Evolutionary conservation across 2,329 filamentous ascomycete species (phyloP).

Genomic region (Ophiostoma tasmaniense): DNA sequence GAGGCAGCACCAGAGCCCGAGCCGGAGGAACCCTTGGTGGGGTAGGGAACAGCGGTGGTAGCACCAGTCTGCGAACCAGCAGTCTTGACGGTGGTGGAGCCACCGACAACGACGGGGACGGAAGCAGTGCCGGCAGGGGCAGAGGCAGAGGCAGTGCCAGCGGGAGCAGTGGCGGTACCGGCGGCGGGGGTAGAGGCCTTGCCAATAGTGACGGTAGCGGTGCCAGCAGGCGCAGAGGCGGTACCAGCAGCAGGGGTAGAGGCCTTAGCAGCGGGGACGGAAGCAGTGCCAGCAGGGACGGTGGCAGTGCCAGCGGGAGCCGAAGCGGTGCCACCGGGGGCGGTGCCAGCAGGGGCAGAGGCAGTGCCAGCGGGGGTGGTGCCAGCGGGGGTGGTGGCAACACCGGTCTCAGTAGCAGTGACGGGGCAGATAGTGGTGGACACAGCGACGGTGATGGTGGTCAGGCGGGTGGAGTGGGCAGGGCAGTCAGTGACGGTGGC

Average conservation of each 20-base stretch:
- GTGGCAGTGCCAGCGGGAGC: conserved; percentile 20
- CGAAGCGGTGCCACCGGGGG: background rate
- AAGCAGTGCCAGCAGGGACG: background rate
- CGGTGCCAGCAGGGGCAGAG: background rate
- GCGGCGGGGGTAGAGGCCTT: background rate
- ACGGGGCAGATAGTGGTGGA: conserved; percentile 55
- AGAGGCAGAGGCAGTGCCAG: background rate
- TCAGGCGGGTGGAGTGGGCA: conserved; percentile 36
- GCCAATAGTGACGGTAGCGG: too few relatives aligned
- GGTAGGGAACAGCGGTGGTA: background rate
- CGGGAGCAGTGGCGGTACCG: background rate
- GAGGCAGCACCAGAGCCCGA: background rate
- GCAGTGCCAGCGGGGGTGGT: conserved; percentile 44
- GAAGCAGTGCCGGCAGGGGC: conserved; percentile 21
- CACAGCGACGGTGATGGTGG: conserved; percentile 44
- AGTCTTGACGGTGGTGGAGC: background rate
- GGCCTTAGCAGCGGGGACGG: background rate
- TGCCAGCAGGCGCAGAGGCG: background rate
- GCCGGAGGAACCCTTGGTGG: background rate
- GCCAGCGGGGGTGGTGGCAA: conserved; percentile 40
- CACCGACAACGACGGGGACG: background rate
- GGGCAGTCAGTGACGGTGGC: conserved; percentile 43
- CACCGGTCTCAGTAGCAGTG: conserved; percentile 44
- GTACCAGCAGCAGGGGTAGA: background rate
- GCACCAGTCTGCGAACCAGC: background rate